A percentile compares a stretch with the other conserved stretches of the same genome.
Conservation (phyloP, 2,329 filamentous ascomycete genomes). For the Colletotrichum siamense region DNA sequence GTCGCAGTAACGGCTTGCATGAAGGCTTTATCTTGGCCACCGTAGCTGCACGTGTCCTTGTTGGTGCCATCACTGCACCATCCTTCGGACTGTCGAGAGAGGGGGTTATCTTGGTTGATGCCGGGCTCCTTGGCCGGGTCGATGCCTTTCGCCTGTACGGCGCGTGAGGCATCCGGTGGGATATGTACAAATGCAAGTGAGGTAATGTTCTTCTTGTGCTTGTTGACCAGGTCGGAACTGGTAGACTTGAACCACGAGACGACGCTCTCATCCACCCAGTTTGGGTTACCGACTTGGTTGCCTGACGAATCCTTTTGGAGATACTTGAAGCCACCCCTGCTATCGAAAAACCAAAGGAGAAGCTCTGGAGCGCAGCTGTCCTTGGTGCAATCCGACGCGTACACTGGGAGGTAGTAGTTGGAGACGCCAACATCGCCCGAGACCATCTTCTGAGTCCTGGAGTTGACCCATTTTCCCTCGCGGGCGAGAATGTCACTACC, state of each 20-base stretch:
- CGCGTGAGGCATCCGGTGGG: slow-evolving; percentile 46
- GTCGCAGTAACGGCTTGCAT: slow-evolving; percentile 65
- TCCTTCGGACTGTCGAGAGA: slow-evolving; percentile 47
- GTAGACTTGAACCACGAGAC: slow-evolving; percentile 49
- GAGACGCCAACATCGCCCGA: slow-evolving; percentile 42
- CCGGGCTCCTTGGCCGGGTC: slow-evolving; percentile 45
- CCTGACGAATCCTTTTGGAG: slow-evolving; percentile 38
- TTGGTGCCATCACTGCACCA: slow-evolving; percentile 47
- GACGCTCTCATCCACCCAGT: slow-evolving; percentile 51
- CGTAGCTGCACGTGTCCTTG: slow-evolving; percentile 44
- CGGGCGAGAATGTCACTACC: slow-evolving; percentile 47
- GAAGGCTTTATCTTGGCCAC: slow-evolving; percentile 63
- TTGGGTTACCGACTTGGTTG: slow-evolving; percentile 37
- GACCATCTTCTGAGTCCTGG: slow-evolving; percentile 47
- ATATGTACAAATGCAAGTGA: slow-evolving; percentile 57
- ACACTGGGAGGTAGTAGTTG: slow-evolving; percentile 55
- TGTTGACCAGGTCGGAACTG: slow-evolving; percentile 32
- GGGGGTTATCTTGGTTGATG: slow-evolving; percentile 46
- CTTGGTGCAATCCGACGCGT: slow-evolving; percentile 36
- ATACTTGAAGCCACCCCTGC: slow-evolving; percentile 61
- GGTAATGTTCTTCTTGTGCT: slow-evolving; percentile 41
- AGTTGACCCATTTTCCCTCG: slow-evolving; percentile 42
- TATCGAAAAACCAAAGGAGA: slow-evolving; percentile 78
- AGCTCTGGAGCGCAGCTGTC: slow-evolving; percentile 41
- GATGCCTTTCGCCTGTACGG: slow-evolving; percentile 42